These are phyloP conservation scores for Clohesyomyces aquaticus DNA, from an alignment of 495 filamentous ascomycete genomes.

Conservation along the genomic window DNA sequence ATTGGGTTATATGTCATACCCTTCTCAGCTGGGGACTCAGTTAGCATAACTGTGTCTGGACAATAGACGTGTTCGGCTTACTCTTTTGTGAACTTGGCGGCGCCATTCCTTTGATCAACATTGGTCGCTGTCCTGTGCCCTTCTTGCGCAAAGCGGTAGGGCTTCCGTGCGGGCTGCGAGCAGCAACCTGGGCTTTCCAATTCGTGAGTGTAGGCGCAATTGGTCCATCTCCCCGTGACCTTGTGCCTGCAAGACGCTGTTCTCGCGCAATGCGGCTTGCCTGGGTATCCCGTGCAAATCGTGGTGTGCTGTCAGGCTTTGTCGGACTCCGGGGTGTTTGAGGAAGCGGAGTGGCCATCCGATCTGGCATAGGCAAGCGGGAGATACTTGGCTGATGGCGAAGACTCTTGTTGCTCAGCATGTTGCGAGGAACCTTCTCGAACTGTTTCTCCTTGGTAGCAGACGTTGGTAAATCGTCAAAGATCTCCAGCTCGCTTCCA, in stretches of 20 bases:
- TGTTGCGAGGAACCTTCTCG: constrained; percentile 68
- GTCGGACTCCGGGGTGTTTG: constrained; percentile 57
- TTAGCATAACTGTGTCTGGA: constrained; percentile 33
- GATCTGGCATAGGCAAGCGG: constrained; percentile 34
- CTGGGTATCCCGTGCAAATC: constrained; percentile 92
- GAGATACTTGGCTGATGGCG: constrained; percentile 42
- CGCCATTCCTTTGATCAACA: constrained; percentile 73
- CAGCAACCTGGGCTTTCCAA: constrained; percentile 74
- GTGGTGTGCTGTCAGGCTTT: constrained; percentile 64
- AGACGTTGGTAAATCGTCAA: constrained; percentile 94
- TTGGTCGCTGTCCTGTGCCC: constrained; percentile 61
- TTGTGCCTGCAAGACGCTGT: constrained; percentile 56
- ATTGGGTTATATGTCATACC: constrained; percentile 93
- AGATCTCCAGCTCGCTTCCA: constrained; percentile 86
- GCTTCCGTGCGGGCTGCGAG: constrained; percentile 58
- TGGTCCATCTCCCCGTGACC: constrained; percentile 53
- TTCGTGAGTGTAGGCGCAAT: constrained; percentile 71
- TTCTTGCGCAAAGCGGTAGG: constrained; percentile 61
- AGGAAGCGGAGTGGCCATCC: constrained; percentile 55
- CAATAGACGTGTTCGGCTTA: constrained; percentile 49
- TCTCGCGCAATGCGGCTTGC: constrained; percentile 89
- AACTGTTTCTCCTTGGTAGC: constrained; percentile 78
- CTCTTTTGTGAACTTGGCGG: constrained; percentile 62
- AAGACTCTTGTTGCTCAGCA: constrained; percentile 66
- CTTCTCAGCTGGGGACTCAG: constrained; percentile 67